These are phyloP conservation scores for Excoecaria cochinchinensis DNA, from an alignment of 345 rosid species.

Conservation along the genomic window DNA sequence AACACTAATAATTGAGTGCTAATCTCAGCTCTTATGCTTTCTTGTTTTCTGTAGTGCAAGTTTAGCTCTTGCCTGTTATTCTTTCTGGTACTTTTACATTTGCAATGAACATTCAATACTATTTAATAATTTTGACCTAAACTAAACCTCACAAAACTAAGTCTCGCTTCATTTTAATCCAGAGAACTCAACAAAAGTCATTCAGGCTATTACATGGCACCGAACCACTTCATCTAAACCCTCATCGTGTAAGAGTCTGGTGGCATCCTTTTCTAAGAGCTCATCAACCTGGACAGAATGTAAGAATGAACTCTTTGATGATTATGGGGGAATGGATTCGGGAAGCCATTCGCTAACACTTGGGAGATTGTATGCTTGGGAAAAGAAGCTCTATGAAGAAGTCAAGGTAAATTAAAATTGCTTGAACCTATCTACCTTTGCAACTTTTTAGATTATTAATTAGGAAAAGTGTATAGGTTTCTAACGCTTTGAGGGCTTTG, in stretches of 20 bases:
- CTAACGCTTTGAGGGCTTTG: background rate
- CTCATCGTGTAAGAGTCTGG: constrained; percentile 63
- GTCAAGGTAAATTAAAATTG: constrained; percentile 46
- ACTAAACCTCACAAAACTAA: background rate
- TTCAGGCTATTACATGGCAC: constrained; percentile 60
- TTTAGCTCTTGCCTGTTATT: background rate
- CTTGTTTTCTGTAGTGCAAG: too few species aligned
- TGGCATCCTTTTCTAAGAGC: constrained; percentile 53
- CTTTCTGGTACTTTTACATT: background rate
- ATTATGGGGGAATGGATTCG: constrained; percentile 65
- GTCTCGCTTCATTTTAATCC: constrained; percentile 20
- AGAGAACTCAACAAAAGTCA: constrained; percentile 60
- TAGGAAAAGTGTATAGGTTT: background rate
- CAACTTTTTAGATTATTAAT: background rate
- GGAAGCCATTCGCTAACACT: constrained; percentile 72
- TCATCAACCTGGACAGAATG: constrained; percentile 52
- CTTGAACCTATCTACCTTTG: background rate
- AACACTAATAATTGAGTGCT: too few species aligned
- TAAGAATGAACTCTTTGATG: constrained; percentile 61
- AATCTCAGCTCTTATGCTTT: too few species aligned
- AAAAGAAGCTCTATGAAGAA: constrained; percentile 72
- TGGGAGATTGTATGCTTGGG: constrained; percentile 70
- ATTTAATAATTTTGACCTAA: background rate
- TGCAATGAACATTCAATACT: background rate
- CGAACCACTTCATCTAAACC: constrained; percentile 52